Base-by-base conservation (phyloP, 2,329 filamentous ascomycete species). In the Colletotrichum somersetense region DNA sequence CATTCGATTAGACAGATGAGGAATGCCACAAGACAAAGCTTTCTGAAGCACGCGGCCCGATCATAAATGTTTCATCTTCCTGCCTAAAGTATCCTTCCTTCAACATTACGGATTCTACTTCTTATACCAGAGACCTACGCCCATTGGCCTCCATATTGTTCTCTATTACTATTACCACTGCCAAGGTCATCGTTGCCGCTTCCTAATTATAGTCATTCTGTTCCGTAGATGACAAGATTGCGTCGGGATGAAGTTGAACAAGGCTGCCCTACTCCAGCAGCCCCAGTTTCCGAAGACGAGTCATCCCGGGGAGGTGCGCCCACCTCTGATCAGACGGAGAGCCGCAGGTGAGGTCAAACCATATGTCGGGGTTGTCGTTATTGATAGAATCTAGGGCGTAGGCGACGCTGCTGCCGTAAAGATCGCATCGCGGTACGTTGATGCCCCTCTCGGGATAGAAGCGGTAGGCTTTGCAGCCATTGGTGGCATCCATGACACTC, bases 1-100 rank as follows among this genome's bases (percentile, higher is more conserved):
- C 94, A 0, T 97, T 97, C 81, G 95, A 93, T 81, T 99, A 81
- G 46, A 48, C 35, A 12, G 18, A 46, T 11, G 26, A 46, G 23
- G 18, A 26, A 42, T 33, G 33, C 6, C 42, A 38, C 23, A 48
- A 26, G 44, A 44, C 26, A 10, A 46, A 7, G 30, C 30, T 30
- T 30, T 4, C 11, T n/a, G 18, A 30, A 44, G 33, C 23, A 10
- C 8, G 20, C 26, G 20, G 40, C 58, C 11, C 12, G 55, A 18
- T 16, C 42, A 62, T 33, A 58, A 53, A 18, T 48, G 20, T 65
- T 35, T 40, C 50, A 46, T 23, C 8, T 23, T 62, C 5, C 33
- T 30, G 35, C 55, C 48, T 56, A 50, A 14, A 68, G 52, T 26
- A 71, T 63, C 20, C 3, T 48, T 53, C 5, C 63, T 30, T n/a